Base-by-base conservation (phyloP, 345 rosid genomes). In the Syzygium jambos region DNA sequence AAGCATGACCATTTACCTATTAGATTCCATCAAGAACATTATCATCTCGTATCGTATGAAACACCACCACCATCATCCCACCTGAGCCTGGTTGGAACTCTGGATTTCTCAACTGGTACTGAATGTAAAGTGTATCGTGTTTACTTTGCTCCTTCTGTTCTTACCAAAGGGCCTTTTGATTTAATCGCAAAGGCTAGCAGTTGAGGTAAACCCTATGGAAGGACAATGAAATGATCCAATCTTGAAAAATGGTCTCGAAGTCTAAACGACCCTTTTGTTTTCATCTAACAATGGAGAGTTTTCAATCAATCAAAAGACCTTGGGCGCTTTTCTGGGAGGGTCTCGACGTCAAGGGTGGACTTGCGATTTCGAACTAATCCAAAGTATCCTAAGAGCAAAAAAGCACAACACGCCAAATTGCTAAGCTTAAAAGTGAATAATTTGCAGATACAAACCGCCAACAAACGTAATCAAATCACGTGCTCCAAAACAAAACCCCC, bases 201-300 rank as follows among this genome's bases (percentile, higher is more conserved):
- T 23, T 46, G 13, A 73, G 80, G 80, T 34, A 73, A 73, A 73
- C 49, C 80, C 80, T 34, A 17, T 43, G 21, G 9, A 65, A 9
- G 49, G 73, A 61, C 73, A 34, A 10, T 9, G 25, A 34, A 19
- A 73, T 17, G 49, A 34, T 73, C 25, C 2, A 1, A 17, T 73
- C 23, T 73, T 73, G 80, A 73, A 73, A 73, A 73, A 38, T 38
- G 82, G 49, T 9, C 82, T 38, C 21, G 14, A 73, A 73, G 82
- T 73, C 82, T 73, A 38, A 73, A 19, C 82, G 25, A 38, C 82
- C 82, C 43, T 19, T 73, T 73, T 38, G 82, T 73, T 73, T 73
- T 73, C 27, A 73, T 41, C 49, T 46, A 52, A 21, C 53, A 85
- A 34, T 92, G 91, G 9, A 92, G 80, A 34, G 78, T 68, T 83